A percentile compares a stretch with the other conserved stretches of the same genome.
Evolutionary conservation across 2,329 filamentous ascomycete species (phyloP).

Genomic region (Cordyceps cateniannulata): DNA sequence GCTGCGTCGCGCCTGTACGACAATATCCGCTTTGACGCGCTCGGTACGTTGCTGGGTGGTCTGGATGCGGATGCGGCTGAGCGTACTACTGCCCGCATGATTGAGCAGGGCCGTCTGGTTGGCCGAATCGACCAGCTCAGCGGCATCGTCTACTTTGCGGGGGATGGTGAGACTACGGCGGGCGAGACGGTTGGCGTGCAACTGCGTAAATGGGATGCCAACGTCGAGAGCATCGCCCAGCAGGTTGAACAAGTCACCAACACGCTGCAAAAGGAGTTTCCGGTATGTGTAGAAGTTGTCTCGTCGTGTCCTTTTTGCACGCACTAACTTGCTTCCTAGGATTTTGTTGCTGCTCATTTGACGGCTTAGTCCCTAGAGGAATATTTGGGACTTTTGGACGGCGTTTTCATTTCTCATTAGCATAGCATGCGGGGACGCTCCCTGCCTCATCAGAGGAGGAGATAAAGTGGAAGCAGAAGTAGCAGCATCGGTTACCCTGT

Average conservation of each 20-base stretch:
- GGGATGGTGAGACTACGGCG: slow-evolving; percentile 57
- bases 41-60: slow-evolving; percentile 73
- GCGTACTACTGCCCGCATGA: slow-evolving; percentile 88
- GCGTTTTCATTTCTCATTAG: slow-evolving; percentile 3
- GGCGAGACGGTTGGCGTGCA: slow-evolving; percentile 60
- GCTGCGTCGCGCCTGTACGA: slow-evolving; percentile 73
- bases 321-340: slow-evolving; percentile 28
- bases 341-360: slow-evolving; percentile 51
- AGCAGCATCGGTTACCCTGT: not conserved
- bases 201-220: slow-evolving; percentile 80
- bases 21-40: slow-evolving; percentile 68
- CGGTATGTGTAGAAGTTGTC: slow-evolving; percentile 37
- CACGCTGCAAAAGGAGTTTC: slow-evolving; percentile 72
- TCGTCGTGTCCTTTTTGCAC: too few species aligned
- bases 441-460: not conserved
- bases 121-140: slow-evolving; percentile 95
- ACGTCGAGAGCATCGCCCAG: slow-evolving; percentile 79
- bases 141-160: slow-evolving; percentile 79
- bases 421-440: slow-evolving; percentile 2
- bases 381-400: not conserved
- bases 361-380: slow-evolving; percentile 26
- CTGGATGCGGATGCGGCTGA: slow-evolving; percentile 77
- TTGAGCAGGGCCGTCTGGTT: slow-evolving; percentile 82
- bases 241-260: slow-evolving; percentile 85
- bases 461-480: not conserved